Conservation (phyloP, 2,329 filamentous ascomycete species). For the Neonectria coccinea region DNA sequence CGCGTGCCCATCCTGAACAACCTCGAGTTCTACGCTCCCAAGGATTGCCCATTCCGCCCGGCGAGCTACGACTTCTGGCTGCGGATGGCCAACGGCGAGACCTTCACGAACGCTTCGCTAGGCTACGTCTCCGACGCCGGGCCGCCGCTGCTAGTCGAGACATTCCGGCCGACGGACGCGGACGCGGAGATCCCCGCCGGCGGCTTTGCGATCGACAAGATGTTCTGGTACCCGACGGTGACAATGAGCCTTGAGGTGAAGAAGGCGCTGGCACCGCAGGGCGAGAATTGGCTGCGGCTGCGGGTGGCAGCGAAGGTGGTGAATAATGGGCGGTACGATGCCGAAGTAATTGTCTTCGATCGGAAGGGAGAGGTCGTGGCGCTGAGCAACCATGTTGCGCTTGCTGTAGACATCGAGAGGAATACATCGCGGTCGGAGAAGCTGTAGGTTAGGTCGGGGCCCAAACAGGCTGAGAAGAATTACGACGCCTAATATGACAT, state of each 20-base stretch:
- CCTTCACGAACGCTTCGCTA: constrained; percentile 73
- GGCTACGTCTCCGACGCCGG: constrained; percentile 74
- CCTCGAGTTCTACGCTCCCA: constrained; percentile 48
- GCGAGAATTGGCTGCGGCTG: constrained; percentile 78
- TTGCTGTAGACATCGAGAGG: constrained; percentile 45
- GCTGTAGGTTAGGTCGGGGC: constrained; percentile 51
- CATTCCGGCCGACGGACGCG: constrained; percentile 50
- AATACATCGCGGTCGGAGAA: constrained; percentile 37
- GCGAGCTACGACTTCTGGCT: constrained; percentile 64
- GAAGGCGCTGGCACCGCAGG: constrained; percentile 73
- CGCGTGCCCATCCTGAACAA: constrained; percentile 46
- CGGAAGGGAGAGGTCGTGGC: constrained; percentile 46
- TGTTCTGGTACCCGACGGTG: constrained; percentile 82
- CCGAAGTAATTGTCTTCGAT: constrained; percentile 77
- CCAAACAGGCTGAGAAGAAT: background rate
- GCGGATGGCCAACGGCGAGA: constrained; percentile 67
- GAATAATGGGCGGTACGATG: constrained; percentile 77
- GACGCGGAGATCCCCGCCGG: constrained; percentile 36
- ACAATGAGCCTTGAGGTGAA: constrained; percentile 82
- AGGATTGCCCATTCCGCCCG: constrained; percentile 16
- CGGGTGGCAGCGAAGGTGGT: constrained; percentile 75
- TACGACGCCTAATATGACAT: background rate
- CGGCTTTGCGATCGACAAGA: constrained; percentile 43
- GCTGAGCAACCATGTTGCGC: constrained; percentile 47
- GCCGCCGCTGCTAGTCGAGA: constrained; percentile 75